Conservation (phyloP, 1,139 yeast species). For the Sugiyamaella grinbergsii region DNA sequence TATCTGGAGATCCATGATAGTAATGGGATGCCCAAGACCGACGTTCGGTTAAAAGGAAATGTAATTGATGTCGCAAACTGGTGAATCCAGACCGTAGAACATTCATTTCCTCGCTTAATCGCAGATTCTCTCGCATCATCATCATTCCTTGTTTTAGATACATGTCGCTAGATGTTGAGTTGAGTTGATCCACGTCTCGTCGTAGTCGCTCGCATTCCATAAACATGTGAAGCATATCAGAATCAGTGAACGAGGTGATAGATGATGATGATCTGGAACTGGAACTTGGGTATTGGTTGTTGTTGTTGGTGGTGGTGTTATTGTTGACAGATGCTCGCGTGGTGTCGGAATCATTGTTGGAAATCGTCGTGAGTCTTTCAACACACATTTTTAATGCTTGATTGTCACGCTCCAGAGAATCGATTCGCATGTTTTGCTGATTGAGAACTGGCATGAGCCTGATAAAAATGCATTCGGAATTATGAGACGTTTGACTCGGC, state of each 20-base stretch:
- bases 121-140: conserved; percentile 42
- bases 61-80: conserved; percentile 43
- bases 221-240: conserved; percentile 40
- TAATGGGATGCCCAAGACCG: conserved; percentile 20
- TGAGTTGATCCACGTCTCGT: conserved; percentile 40
- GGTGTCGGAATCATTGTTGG: conserved; percentile 16
- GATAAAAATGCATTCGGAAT: conserved; percentile 42
- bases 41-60: conserved; percentile 41
- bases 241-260: conserved; percentile 29
- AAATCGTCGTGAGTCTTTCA: conserved; percentile 32
- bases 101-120: conserved; percentile 42
- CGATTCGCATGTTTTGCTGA: conserved; percentile 40
- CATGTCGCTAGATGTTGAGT: conserved; percentile 39
- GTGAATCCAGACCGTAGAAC: conserved; percentile 41
- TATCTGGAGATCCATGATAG: conserved; percentile 9
- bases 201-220: conserved; percentile 44
- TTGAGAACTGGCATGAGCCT: conserved; percentile 42
- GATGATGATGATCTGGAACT: conserved; percentile 9
- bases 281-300: not conserved
- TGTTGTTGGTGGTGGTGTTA: not conserved
- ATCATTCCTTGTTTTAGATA: conserved; percentile 42
- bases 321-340: not conserved
- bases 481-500: conserved; percentile 36
- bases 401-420: conserved; percentile 45
- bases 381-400: conserved; percentile 40